phyloP scores from a whole-genome alignment of 192 early-diverging fungal genomes.

The Backusella mclennaniae region DNA sequence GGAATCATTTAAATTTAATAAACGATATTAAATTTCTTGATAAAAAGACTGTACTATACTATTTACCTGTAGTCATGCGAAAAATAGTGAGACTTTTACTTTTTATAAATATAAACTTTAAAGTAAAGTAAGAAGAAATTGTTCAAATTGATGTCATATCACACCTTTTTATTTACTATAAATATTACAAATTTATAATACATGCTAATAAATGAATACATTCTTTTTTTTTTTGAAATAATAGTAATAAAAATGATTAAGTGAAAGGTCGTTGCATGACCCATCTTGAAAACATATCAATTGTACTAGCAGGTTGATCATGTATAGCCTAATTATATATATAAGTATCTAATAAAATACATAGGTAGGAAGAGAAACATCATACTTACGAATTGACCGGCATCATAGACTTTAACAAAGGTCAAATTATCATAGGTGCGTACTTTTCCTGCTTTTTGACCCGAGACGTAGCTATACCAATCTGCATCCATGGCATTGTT shows the following conservation, averaged over 20 bases:
- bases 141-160: neutral
- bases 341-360: neutral
- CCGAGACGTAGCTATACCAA: neutral
- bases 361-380: neutral
- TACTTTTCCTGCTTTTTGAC: conserved; percentile 9
- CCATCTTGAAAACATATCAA: conserved; percentile 13
- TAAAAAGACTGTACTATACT: no score
- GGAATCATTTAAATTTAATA: no score
- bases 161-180: neutral
- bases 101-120: no score
- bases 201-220: neutral
- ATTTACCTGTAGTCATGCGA: no score
- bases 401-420: conserved; percentile 10
- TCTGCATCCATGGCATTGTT: neutral
- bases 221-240: neutral
- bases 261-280: neutral
- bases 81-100: no score
- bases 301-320: conserved; percentile 19
- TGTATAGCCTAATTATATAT: neutral
- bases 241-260: neutral
- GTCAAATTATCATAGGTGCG: neutral
- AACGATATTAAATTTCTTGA: no score
- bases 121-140: no score
- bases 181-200: neutral
- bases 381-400: conserved; percentile 12